A percentile compares a stretch with the other conserved stretches of the same genome.
These are phyloP conservation scores for Acanthamoeba healyi DNA, from an alignment of 208 protist genomes.

Conservation along the genomic window DNA sequence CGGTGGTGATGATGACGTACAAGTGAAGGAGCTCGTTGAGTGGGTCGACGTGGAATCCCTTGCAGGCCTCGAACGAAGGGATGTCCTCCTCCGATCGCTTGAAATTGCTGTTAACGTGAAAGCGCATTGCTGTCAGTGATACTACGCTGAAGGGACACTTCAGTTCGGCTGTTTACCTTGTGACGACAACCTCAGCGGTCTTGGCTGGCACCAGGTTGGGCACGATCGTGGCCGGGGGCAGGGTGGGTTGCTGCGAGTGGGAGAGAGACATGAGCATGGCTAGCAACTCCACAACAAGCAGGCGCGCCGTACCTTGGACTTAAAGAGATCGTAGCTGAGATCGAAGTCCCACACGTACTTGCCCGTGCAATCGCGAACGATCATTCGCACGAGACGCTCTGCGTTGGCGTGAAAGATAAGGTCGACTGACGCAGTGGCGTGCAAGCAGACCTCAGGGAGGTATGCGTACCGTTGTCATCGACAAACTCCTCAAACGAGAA, in stretches of 20 bases:
- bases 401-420: too few species aligned
- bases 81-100: conserved; percentile 59
- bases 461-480: conserved; percentile 27
- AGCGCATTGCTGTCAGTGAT: not conserved
- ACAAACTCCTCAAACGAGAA: conserved; percentile 75
- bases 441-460: too few species aligned
- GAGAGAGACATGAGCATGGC: not conserved
- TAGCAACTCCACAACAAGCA: not conserved
- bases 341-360: conserved; percentile 78
- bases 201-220: conserved; percentile 56
- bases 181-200: not conserved
- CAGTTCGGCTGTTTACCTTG: not conserved
- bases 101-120: not conserved
- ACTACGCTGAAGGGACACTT: not conserved
- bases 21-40: conserved; percentile 64
- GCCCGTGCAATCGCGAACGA: conserved; percentile 63
- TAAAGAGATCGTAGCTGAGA: conserved; percentile 69
- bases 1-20: not conserved
- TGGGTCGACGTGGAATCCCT: conserved; percentile 38
- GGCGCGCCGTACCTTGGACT: conserved; percentile 53
- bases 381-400: conserved; percentile 64
- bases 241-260: not conserved
- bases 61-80: conserved; percentile 41
- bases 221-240: not conserved
- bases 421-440: too few species aligned